A percentile compares a stretch with the other conserved stretches of the same genome.
Evolutionary conservation across 129 eudicot genomes (phyloP).

Genomic region (Centrapalus pauciflorus): DNA sequence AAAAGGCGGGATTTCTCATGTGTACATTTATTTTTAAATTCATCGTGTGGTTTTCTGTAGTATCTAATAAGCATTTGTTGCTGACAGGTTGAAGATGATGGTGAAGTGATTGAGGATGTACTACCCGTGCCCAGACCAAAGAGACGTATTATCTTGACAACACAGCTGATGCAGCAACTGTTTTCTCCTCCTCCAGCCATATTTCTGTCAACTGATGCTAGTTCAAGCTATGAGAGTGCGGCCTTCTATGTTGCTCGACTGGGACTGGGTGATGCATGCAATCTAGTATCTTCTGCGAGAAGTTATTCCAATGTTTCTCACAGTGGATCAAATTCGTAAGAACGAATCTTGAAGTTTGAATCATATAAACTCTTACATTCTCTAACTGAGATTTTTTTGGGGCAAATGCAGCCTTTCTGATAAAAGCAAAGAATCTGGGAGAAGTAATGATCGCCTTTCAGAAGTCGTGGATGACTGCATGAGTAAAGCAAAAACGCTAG

Average conservation of each 20-base stretch:
- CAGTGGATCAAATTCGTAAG: constrained; percentile 46
- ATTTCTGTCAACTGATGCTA: constrained; percentile 52
- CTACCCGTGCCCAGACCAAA: constrained; percentile 40
- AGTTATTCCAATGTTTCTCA: constrained; percentile 21
- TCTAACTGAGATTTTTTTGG: neutral
- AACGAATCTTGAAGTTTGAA: neutral
- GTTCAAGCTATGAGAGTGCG: constrained; percentile 36
- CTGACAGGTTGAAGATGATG: constrained; percentile 59
- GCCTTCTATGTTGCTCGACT: constrained; percentile 51
- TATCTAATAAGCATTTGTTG: constrained; percentile 6
- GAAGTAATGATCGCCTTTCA: constrained; percentile 28
- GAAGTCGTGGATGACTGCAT: constrained; percentile 42
- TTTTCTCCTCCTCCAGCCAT: constrained; percentile 54
- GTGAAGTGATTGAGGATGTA: constrained; percentile 48
- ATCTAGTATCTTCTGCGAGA: constrained; percentile 30
- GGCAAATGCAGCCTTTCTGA: constrained; percentile 28
- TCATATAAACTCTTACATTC: neutral
- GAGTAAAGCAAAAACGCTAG: constrained; percentile 56
- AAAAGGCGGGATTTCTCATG: constrained; percentile 44
- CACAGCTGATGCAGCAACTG: constrained; percentile 81
- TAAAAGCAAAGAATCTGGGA: constrained; percentile 35
- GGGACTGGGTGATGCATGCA: constrained; percentile 75
- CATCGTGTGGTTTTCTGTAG: neutral
- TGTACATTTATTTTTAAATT: constrained; percentile 9
- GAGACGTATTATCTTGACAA: constrained; percentile 64